Percentiles rank a stretch among this genome's conserved stretches.
These are phyloP conservation scores for Jamesozyma gamospora DNA, from an alignment of 805 yeast species.

Conservation along the genomic window DNA sequence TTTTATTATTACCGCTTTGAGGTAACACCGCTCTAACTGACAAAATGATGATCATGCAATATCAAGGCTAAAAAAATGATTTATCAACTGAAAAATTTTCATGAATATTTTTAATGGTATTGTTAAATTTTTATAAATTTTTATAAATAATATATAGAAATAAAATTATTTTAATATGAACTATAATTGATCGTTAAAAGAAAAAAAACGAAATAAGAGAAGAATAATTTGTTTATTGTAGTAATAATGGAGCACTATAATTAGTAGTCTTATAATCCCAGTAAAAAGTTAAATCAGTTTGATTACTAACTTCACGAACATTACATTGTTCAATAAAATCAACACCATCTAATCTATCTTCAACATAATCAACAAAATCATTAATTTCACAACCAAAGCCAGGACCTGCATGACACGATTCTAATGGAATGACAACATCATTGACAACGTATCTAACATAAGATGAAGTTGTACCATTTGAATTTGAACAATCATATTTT, in stretches of 20 bases:
- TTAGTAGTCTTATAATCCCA: neutral
- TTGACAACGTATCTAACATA: constrained; percentile 42
- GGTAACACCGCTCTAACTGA: too few relatives aligned
- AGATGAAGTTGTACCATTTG: constrained; percentile 16
- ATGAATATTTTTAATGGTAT: too few relatives aligned
- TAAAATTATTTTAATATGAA: too few relatives aligned
- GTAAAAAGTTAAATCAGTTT: constrained; percentile 17
- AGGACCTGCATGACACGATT: constrained; percentile 42
- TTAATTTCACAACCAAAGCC: constrained; percentile 39
- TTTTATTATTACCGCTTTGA: too few relatives aligned
- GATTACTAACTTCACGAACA: constrained; percentile 11
- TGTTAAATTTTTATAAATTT: too few relatives aligned
- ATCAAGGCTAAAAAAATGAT: too few relatives aligned
- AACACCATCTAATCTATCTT: constrained; percentile 23
- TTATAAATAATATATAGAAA: too few relatives aligned
- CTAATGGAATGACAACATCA: constrained; percentile 46
- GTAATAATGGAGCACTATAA: neutral
- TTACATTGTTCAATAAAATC: constrained; percentile 29
- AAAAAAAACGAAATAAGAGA: too few relatives aligned
- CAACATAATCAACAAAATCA: constrained; percentile 28
- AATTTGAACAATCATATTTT: constrained; percentile 33
- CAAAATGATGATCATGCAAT: too few relatives aligned
- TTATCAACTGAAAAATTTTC: too few relatives aligned
- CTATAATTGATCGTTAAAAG: too few relatives aligned
- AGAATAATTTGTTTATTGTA: too few relatives aligned